Percentiles rank a stretch among this genome's conserved stretches.
phyloP scores from a whole-genome alignment of 2,329 filamentous ascomycete genomes.

The Talaromyces sp. region DNA sequence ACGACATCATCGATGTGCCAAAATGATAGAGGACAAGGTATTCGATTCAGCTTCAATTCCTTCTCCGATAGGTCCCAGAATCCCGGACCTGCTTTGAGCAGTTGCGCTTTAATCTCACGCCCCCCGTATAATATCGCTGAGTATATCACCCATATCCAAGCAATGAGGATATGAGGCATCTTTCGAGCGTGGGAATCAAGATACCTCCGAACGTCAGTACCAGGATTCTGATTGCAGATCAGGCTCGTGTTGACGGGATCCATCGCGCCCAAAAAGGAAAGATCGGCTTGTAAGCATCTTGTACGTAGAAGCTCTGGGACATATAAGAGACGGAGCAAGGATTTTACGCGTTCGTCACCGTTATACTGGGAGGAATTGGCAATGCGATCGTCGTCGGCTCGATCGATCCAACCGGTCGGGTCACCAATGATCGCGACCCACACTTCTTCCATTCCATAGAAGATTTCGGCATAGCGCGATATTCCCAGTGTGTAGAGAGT shows the following conservation, averaged over 20 bases:
- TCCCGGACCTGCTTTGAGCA: conserved; percentile 13
- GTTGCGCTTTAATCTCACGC: conserved; percentile 7
- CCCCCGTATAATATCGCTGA: conserved; percentile 16
- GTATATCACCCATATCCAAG: conserved; percentile 19
- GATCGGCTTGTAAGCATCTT: conserved; percentile 7
- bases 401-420: conserved; percentile 13
- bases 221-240: neutral
- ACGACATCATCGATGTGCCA: conserved; percentile 13
- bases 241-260: neutral
- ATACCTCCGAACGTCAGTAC: neutral
- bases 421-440: conserved; percentile 16
- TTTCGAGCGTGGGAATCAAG: neutral
- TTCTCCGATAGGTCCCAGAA: conserved; percentile 16
- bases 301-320: conserved; percentile 14
- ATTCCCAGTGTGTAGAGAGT: conserved; percentile 11
- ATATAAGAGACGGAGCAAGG: conserved; percentile 12
- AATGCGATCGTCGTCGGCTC: neutral
- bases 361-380: neutral
- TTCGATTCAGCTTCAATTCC: conserved; percentile 5
- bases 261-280: conserved; percentile 6
- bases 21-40: conserved; percentile 14
- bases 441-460: conserved; percentile 12
- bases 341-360: conserved; percentile 5
- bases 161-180: conserved; percentile 13
- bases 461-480: conserved; percentile 17